Base-by-base conservation (phyloP, 495 filamentous ascomycete genomes). In the Chaetomium fimeti region DNA sequence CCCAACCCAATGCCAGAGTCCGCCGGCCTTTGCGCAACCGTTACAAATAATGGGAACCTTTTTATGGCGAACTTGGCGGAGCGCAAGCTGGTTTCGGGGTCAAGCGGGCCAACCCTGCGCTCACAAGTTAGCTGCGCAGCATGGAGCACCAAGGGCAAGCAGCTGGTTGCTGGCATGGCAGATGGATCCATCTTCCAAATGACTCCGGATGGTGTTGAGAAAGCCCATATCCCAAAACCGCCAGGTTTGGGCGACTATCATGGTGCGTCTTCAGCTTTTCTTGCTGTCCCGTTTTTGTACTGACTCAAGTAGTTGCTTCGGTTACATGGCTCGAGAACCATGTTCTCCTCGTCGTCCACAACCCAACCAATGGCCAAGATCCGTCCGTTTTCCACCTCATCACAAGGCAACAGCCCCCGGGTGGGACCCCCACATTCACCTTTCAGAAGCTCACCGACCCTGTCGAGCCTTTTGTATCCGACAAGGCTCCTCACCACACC, bases 91-190 rank as follows among this genome's bases (percentile, higher is more conserved):
- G 69, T 87, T 28, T 81, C 80, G 18, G 87, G 87, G 2, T 65
- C 81, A 12, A 87, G 84, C 66, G 90, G 92, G 3, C 84, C 83
- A 47, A 76, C 88, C 0, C 74, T 96, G 63, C 89, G 86, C 64
- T 77, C 84, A 29, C 86, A 88, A 29, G 93, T 96, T 15, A 92
- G 89, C 70, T 93, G 89, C 72, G 85, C 92, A 2, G 86, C 89
- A 47, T 99, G 95, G 95, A 98, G 93, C 72, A 88, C 85, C 57
- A 90, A 86, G 68, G 95, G 95, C 48, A 98, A 96, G 72, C 93
- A 97, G 73, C 79, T 99, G 25, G 84, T 97, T 7, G 95, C 92
- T 67, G 95, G 95, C 32, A 83, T 95, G 67, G 87, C 81, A 20
- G 86, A 97, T 75, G 94, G 93, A 56, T 86, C 87, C 24, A 86